These are phyloP conservation scores for Mycena crocata DNA, from an alignment of 768 basidiomycete species.

Conservation along the genomic window DNA sequence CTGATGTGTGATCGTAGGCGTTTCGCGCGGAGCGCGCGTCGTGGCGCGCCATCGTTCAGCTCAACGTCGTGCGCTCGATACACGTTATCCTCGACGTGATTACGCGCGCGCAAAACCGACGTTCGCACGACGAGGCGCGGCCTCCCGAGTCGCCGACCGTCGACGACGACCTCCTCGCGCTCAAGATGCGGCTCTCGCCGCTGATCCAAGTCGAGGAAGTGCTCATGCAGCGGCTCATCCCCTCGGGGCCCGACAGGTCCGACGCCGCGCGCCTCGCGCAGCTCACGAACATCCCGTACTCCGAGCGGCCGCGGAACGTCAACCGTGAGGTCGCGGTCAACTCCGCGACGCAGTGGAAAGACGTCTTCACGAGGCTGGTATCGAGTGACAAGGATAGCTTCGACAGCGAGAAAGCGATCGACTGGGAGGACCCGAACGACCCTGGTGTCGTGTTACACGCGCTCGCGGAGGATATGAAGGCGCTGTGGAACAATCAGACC, in stretches of 20 bases:
- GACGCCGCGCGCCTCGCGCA: conserved; percentile 43
- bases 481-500: conserved; percentile 70
- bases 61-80: conserved; percentile 77
- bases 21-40: conserved; percentile 71
- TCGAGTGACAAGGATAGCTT: conserved; percentile 42
- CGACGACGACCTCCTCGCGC: conserved; percentile 51
- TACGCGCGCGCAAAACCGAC: conserved; percentile 42
- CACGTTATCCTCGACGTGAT: conserved; percentile 72
- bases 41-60: conserved; percentile 76
- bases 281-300: conserved; percentile 35
- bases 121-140: conserved; percentile 16
- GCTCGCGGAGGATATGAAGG: conserved; percentile 72
- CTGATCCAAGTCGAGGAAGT: conserved; percentile 72
- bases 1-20: conserved; percentile 46
- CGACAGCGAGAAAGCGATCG: conserved; percentile 46
- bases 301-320: conserved; percentile 41
- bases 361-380: conserved; percentile 52
- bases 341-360: conserved; percentile 64
- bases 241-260: conserved; percentile 50
- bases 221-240: conserved; percentile 68
- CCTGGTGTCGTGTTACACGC: conserved; percentile 67
- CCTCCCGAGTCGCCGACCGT: conserved; percentile 34
- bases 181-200: conserved; percentile 70
- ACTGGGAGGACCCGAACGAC: conserved; percentile 64
- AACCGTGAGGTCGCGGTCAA: conserved; percentile 65